phyloP scores from a whole-genome alignment of 257 asterid species.

The Parsonsia alboflavescens region DNA sequence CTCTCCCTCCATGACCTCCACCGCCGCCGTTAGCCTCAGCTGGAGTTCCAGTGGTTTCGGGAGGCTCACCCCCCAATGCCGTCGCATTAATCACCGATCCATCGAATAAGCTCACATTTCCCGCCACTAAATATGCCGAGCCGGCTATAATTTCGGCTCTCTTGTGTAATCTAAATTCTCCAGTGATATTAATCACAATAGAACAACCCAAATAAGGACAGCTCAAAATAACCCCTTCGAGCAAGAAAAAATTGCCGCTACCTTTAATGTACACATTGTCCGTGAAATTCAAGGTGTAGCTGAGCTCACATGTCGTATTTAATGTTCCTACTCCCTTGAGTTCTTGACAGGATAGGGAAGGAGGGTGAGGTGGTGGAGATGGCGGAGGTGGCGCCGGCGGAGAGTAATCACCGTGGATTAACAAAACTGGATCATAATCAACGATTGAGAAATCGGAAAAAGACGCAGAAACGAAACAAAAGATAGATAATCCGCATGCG shows the following conservation, averaged over 20 bases:
- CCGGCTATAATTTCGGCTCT: conserved; percentile 48
- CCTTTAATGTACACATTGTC: conserved; percentile 45
- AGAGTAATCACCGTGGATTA: conserved; percentile 18
- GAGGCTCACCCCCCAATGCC: conserved; percentile 52
- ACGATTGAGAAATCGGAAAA: conserved; percentile 38
- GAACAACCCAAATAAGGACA: conserved; percentile 58
- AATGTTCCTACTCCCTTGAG: conserved; percentile 71
- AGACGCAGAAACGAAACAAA: conserved; percentile 11
- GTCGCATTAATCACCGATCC: conserved; percentile 60
- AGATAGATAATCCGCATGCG: neutral
- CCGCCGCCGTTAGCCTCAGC: conserved; percentile 62
- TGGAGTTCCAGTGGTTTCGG: conserved; percentile 57
- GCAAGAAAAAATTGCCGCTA: conserved; percentile 45
- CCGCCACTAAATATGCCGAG: conserved; percentile 43
- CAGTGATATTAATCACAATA: conserved; percentile 48
- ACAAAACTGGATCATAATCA: conserved; percentile 14
- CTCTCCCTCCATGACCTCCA: conserved; percentile 89
- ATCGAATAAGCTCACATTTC: conserved; percentile 43
- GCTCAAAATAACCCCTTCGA: conserved; percentile 48
- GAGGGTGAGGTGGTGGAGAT: conserved; percentile 42
- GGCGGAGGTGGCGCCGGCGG: conserved; percentile 47
- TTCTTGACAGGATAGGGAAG: conserved; percentile 49
- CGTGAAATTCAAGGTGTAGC: conserved; percentile 57
- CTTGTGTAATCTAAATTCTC: conserved; percentile 43
- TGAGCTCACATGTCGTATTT: conserved; percentile 74